Conservation (phyloP, 768 basidiomycete genomes). For the Amylocystis lapponica region DNA sequence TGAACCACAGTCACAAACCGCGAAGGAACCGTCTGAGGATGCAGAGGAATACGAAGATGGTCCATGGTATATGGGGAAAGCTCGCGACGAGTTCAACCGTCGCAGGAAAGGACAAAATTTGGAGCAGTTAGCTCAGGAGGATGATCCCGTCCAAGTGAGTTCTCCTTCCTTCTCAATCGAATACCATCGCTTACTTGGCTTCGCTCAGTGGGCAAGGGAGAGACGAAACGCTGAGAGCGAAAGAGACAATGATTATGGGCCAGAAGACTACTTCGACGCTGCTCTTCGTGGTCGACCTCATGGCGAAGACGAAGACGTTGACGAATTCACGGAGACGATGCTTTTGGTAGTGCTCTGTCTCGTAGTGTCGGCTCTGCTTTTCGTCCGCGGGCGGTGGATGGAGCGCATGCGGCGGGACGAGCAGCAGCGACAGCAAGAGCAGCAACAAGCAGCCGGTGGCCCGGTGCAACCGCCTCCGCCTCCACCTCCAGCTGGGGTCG, state of each 20-base stretch:
- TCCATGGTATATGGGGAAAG: conserved; percentile 80
- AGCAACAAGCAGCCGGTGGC: conserved; percentile 27
- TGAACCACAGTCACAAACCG: conserved; percentile 1
- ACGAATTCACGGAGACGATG: conserved; percentile 79
- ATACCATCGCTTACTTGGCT: background rate
- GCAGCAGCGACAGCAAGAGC: conserved; percentile 34
- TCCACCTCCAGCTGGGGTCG: conserved; percentile 31
- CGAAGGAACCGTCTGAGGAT: conserved; percentile 6
- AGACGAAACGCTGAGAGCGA: conserved; percentile 67
- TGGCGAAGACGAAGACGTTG: conserved; percentile 55
- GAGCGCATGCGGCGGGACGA: conserved; percentile 67
- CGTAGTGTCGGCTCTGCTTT: conserved; percentile 68
- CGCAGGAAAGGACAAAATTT: conserved; percentile 40
- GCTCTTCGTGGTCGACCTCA: conserved; percentile 50
- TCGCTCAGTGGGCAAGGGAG: conserved; percentile 67
- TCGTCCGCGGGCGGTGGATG: conserved; percentile 73
- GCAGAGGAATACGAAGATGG: conserved; percentile 23
- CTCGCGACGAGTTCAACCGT: conserved; percentile 69
- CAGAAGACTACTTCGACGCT: conserved; percentile 80
- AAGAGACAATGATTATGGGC: conserved; percentile 67
- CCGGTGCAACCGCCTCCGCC: conserved; percentile 13
- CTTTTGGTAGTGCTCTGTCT: conserved; percentile 69
- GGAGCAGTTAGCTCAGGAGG: conserved; percentile 40
- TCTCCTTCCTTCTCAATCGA: background rate
- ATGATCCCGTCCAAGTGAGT: conserved; percentile 67